phyloP scores from a whole-genome alignment of 2,329 filamentous ascomycete genomes.

The Pseudomassariella vexata region DNA sequence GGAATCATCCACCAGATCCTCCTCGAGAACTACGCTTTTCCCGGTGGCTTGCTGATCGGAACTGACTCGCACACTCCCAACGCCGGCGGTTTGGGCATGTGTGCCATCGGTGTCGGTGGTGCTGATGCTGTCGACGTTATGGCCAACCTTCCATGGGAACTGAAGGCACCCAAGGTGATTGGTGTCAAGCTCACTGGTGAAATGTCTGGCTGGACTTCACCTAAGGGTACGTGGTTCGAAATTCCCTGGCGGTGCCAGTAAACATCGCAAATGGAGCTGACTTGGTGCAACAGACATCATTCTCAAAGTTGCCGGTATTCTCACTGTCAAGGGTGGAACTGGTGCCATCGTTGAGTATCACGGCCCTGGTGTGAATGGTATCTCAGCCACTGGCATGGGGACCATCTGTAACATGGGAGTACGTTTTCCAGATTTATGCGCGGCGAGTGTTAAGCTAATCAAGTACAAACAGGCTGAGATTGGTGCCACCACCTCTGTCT shows the following conservation, averaged over 20 bases:
- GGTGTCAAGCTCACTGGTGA: conserved; percentile 91
- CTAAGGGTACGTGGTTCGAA: conserved; percentile 64
- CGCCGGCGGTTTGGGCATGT: conserved; percentile 91
- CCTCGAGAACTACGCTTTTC: conserved; percentile 98
- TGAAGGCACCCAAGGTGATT: conserved; percentile 96
- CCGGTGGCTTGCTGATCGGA: conserved; percentile 94
- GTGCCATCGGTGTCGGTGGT: conserved; percentile 93
- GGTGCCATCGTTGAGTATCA: conserved; percentile 81
- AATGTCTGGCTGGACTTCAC: conserved; percentile 84
- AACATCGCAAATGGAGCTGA: too few species aligned
- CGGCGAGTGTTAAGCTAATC: too few species aligned
- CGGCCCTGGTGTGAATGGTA: conserved; percentile 63
- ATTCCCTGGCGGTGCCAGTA: too few species aligned
- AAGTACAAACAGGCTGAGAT: too few species aligned
- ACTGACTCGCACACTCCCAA: conserved; percentile 98
- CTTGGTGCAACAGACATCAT: conserved; percentile 66
- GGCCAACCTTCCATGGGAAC: conserved; percentile 93
- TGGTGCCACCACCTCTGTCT: conserved; percentile 84
- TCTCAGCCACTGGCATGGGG: conserved; percentile 82
- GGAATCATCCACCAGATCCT: conserved; percentile 99
- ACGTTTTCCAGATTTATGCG: too few species aligned
- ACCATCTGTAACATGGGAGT: conserved; percentile 73
- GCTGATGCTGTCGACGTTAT: conserved; percentile 98
- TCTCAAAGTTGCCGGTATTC: conserved; percentile 90
- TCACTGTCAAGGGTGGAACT: conserved; percentile 97